Evolutionary conservation across 805 yeast species (phyloP), one percentile per base, ranked within the genome.

Genomic region (Brettanomyces anomalus): DNA sequence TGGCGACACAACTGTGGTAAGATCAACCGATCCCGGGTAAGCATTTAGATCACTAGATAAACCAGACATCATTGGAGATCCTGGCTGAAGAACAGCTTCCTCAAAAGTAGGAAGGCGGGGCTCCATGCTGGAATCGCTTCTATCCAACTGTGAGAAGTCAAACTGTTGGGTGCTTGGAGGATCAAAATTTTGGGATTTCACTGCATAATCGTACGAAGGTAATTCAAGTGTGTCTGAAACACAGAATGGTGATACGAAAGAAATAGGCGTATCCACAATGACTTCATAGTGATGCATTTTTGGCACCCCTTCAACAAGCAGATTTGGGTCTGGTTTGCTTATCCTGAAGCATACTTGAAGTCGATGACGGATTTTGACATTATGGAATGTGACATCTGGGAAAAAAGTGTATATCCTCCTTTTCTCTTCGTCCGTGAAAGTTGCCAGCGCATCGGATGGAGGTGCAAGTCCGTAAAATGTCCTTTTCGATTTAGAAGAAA

Each of bases 251-350:
- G 78, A 72, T n/a, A 75, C 62, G 16, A 77, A 56, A 26, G 73
- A 69, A 32, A 84, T 67, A 0, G 93, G 93, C 0, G 90, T 82
- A 55, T 84, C 93, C 33, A 84, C 82, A 36, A 84, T 76, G 17
- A 84, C 89, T 51, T 84, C 94, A 53, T 79, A 84, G 57, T 84
- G 89, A 52, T 81, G 87, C 64, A 77, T 61, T 47, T 73, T 74
- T 2, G 65, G 57, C 4, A 59, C 61, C 36, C 57, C 61, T 11
- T 46, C 33, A 10, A 40, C 43, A 15, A 43, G 46, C 52, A 70
- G 38, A 15, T 61, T 56, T 0, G 74, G 70, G 45, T 79, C 83
- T 1, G 77, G 77, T 50, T 73, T 77, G 11, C 85, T 76, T 21
- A 84, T 76, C 44, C 93, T 65, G 44, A 84, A 71, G 51, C 83